A percentile compares a stretch with the other conserved stretches of the same genome.
Conservation (phyloP, 495 filamentous ascomycete genomes). For the Mytilinidion resinicola region DNA sequence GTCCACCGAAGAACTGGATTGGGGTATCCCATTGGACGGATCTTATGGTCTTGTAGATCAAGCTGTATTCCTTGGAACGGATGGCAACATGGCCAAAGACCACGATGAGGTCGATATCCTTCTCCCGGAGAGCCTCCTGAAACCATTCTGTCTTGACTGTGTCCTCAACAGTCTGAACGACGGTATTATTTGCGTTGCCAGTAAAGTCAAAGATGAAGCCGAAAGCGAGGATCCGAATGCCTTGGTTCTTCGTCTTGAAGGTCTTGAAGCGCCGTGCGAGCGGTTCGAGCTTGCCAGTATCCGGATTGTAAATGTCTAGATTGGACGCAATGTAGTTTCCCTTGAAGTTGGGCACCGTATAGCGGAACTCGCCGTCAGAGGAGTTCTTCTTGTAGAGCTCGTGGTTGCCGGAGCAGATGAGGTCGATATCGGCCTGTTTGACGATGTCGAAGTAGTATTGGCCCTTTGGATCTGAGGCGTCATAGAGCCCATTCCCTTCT, state of each 20-base stretch:
- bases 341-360: conserved; percentile 71
- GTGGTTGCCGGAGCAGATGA: conserved; percentile 88
- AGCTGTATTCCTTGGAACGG: conserved; percentile 66
- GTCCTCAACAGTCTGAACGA: conserved; percentile 70
- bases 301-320: conserved; percentile 75
- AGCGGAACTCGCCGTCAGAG: conserved; percentile 65
- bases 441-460: conserved; percentile 82
- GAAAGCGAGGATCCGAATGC: conserved; percentile 76
- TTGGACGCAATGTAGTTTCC: conserved; percentile 82
- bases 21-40: conserved; percentile 69
- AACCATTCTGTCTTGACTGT: conserved; percentile 86
- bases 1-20: conserved; percentile 91
- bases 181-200: conserved; percentile 80
- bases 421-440: conserved; percentile 71
- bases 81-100: conserved; percentile 83
- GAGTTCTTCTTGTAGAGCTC: conserved; percentile 82
- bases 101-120: conserved; percentile 78
- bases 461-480: conserved; percentile 80
- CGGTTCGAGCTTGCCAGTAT: conserved; percentile 61
- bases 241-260: conserved; percentile 82
- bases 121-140: conserved; percentile 70
- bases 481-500: conserved; percentile 96
- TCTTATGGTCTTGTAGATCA: conserved; percentile 73
- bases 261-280: conserved; percentile 77
- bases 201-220: conserved; percentile 94